Base-by-base conservation (phyloP, 1,284 basidiomycete species). In the Cutaneotrichosporon cyanovorans region DNA sequence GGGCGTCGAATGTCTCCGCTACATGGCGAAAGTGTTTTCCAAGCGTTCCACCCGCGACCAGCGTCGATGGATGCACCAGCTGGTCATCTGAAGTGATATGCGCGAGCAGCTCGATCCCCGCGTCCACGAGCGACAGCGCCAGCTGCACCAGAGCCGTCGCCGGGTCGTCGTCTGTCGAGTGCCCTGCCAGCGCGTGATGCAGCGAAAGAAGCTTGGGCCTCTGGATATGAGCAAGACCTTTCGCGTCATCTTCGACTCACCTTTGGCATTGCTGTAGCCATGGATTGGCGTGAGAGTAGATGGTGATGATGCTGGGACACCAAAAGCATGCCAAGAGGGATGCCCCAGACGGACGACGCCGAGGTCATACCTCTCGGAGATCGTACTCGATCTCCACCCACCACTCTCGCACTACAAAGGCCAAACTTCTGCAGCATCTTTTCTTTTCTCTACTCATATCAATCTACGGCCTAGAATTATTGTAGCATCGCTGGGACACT, bases 21-120 rank as follows among this genome's bases (percentile, higher is more conserved):
- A 69, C 68, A 56, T 70, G 68, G 9, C 68, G 56, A 42, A 70
- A 61, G 46, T 70, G 68, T 42, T 68, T 68, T 4, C 68, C 68
- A 0, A 65, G 30, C 8, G 62, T 62, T 4, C 65, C 66, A 1
- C 68, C 68, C 11, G 66, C 65, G 42, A 70, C 62, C 16, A 70
- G 44, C 11, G 42, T 35, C 40, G 61, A 64, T 19, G 55, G 42
- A 25, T 60, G 56, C n/a, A 10, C 35, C 12, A 70, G 46, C 45
- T 67, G 59, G 15, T 46, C 52, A 42, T 68, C 64, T 3, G 43
- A 41, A 16, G 41, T 42, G 18, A 68, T 49, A 41, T 59, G 48
- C 2, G 44, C 21, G 3, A 69, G 53, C 2, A 69, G 50, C 39
- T 68, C 61, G 16, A 65, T 42, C 1, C 61, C 64, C 4, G 55